These are phyloP conservation scores for Xylaria sp. DNA, from an alignment of 495 filamentous ascomycete genomes.

Conservation along the genomic window DNA sequence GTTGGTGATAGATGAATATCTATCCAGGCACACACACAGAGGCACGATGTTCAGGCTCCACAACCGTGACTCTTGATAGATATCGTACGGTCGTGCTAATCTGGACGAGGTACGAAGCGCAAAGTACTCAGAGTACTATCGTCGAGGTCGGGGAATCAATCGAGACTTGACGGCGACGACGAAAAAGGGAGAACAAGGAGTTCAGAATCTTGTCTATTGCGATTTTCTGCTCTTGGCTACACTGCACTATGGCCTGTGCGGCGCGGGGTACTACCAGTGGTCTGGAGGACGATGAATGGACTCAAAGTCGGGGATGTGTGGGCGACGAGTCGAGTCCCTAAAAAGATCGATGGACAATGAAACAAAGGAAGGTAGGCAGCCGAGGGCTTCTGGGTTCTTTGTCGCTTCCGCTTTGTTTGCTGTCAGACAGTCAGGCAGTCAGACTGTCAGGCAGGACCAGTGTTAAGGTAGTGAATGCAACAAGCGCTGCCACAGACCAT, in stretches of 20 bases:
- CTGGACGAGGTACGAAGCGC: slow-evolving; percentile 38
- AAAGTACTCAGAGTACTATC: slow-evolving; percentile 32
- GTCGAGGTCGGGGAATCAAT: slow-evolving; percentile 41
- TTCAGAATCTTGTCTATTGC: slow-evolving; percentile 43
- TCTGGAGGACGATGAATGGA: slow-evolving; percentile 19
- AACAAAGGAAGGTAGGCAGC: slow-evolving; percentile 35
- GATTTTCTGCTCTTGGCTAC: slow-evolving; percentile 38
- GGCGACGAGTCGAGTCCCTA: slow-evolving; percentile 36
- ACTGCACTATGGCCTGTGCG: slow-evolving; percentile 43
- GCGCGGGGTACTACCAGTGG: slow-evolving; percentile 30
- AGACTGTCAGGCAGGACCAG: slow-evolving; percentile 20
- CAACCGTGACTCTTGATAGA: slow-evolving; percentile 29
- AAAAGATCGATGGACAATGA: slow-evolving; percentile 33
- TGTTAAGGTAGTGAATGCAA: slow-evolving; percentile 31
- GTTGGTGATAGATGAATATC: slow-evolving; percentile 35
- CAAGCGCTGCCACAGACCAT: slow-evolving; percentile 25
- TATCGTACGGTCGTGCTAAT: slow-evolving; percentile 25
- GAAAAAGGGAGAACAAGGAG: slow-evolving; percentile 16
- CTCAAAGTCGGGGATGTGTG: slow-evolving; percentile 7
- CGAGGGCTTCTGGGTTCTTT: slow-evolving; percentile 23
- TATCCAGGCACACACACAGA: slow-evolving; percentile 35
- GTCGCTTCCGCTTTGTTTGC: slow-evolving; percentile 33
- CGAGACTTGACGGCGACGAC: slow-evolving; percentile 36
- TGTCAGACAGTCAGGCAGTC: slow-evolving; percentile 19
- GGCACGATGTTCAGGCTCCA: slow-evolving; percentile 28